Evolutionary conservation across 768 basidiomycete species (phyloP).

Genomic region (Chalciporus piperatus): DNA sequence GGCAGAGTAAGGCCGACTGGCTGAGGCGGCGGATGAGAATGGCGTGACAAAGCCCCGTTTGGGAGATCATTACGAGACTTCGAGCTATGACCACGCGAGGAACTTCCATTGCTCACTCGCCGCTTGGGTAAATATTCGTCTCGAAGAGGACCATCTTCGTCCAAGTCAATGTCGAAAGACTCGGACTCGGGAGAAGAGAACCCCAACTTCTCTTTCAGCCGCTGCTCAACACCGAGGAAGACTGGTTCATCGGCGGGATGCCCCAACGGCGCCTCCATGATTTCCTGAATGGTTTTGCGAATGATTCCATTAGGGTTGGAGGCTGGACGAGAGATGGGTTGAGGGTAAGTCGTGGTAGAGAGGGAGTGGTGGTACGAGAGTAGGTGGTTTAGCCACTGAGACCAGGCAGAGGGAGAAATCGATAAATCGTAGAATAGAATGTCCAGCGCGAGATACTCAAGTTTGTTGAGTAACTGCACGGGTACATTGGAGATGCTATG

Average conservation of each 20-base stretch:
- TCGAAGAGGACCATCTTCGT: constrained; percentile 78
- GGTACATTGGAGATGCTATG: constrained; percentile 79
- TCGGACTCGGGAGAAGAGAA: constrained; percentile 45
- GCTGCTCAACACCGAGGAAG: constrained; percentile 70
- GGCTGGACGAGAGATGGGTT: constrained; percentile 78
- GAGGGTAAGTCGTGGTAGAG: constrained; percentile 56
- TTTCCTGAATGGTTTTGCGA: constrained; percentile 66
- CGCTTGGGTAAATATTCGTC: constrained; percentile 80
- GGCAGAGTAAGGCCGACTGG: constrained; percentile 44
- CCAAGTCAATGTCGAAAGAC: constrained; percentile 70
- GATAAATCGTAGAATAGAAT: constrained; percentile 71
- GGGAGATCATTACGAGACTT: constrained; percentile 2
- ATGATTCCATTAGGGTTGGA: constrained; percentile 68
- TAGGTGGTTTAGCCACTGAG: constrained; percentile 66
- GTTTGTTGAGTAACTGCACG: constrained; percentile 62
- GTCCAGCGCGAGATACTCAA: constrained; percentile 70
- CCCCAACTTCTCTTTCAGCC: constrained; percentile 51
- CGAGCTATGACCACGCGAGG: background rate
- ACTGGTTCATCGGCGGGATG: constrained; percentile 48
- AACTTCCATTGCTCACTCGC: constrained; percentile 34
- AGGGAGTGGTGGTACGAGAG: constrained; percentile 64
- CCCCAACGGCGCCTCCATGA: constrained; percentile 49
- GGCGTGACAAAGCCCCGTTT: constrained; percentile 1
- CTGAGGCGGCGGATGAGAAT: constrained; percentile 4
- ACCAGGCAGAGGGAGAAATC: constrained; percentile 62